Base-by-base conservation (phyloP, 306 rosid genomes). In the Rubus idaeus region DNA sequence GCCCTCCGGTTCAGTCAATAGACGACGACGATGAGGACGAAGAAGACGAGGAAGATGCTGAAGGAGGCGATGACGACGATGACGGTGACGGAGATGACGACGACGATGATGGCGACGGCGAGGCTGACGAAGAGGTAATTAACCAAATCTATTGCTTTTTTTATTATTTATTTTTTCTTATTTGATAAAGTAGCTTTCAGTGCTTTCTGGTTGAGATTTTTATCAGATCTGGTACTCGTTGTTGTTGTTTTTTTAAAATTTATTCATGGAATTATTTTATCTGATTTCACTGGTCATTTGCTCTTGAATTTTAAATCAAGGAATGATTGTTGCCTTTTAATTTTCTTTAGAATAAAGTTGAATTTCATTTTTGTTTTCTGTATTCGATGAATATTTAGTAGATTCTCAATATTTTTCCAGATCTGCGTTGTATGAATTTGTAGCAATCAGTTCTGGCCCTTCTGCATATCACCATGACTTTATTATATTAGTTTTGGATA, bases 41-140 rank as follows among this genome's bases (percentile, higher is more conserved):
- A 0, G 89, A 83, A 2, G 87, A 75, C 3, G 83, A 77, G 0
- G 89, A 83, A 2, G 87, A 71, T 0, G 89, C 75, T 4, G 89
- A 68, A 12, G 87, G 66, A 0, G 89, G 68, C 0, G 89, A 12
- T 1, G 83, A 50, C 0, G 87, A 60, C 0, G 87, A 57, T 0
- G 89, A 73, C 6, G 89, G 63, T 12, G 89, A n/a, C 0, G 87
- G 26, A 3, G 89, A 26, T 4, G 87, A 64, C 68, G 82, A 70
- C 26, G 97, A 83, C 16, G 90, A 47, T 17, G 96, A 86, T 7
- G 95, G 77, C 0, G 90, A 84, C 0, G 87, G 83, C 1, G 90
- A 75, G 0, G 91, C 58, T 0, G 96, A 87, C 0, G 88, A 79
- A 21, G 91, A 75, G 84, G 87, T 83, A 61, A 20, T 62, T 20